These are phyloP conservation scores for Botrytis fragariae DNA, from an alignment of 2,329 filamentous ascomycete species.

Conservation along the genomic window DNA sequence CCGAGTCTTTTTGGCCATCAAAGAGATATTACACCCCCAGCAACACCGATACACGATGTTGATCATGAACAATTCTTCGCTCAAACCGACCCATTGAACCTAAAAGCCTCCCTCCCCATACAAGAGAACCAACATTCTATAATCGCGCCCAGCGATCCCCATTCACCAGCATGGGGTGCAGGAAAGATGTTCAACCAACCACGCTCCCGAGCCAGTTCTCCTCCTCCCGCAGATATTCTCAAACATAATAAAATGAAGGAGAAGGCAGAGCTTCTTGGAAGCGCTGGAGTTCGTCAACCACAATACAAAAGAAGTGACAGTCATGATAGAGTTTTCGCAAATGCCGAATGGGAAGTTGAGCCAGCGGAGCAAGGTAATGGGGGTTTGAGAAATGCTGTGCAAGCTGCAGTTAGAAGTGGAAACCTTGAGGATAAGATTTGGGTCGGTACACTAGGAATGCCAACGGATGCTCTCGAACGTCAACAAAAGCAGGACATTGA, in stretches of 20 bases:
- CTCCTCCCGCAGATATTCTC: conserved; percentile 73
- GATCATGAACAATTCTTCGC: conserved; percentile 49
- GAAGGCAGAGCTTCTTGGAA: conserved; percentile 57
- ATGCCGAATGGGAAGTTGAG: conserved; percentile 79
- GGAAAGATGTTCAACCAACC: conserved; percentile 56
- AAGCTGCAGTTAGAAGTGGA: conserved; percentile 69
- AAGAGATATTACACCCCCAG: conserved; percentile 37
- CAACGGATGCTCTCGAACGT: conserved; percentile 77
- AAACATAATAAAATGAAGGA: conserved; percentile 59
- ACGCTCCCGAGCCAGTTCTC: conserved; percentile 67
- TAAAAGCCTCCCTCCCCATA: conserved; percentile 55
- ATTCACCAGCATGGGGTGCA: conserved; percentile 72
- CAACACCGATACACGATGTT: conserved; percentile 40
- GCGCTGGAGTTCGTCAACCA: conserved; percentile 58
- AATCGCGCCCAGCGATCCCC: conserved; percentile 67
- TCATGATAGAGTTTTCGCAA: conserved; percentile 68
- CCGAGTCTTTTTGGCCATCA: conserved; percentile 38
- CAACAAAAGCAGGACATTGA: conserved; percentile 80
- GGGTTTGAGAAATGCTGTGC: conserved; percentile 83
- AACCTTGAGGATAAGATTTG: conserved; percentile 75
- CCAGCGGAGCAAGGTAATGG: conserved; percentile 89
- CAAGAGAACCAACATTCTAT: conserved; percentile 50
- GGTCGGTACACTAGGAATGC: conserved; percentile 92
- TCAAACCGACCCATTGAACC: conserved; percentile 52
- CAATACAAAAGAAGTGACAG: conserved; percentile 56